Evolutionary conservation across 352 stramenopile species (phyloP).

Genomic region (Pythium oligandrum): DNA sequence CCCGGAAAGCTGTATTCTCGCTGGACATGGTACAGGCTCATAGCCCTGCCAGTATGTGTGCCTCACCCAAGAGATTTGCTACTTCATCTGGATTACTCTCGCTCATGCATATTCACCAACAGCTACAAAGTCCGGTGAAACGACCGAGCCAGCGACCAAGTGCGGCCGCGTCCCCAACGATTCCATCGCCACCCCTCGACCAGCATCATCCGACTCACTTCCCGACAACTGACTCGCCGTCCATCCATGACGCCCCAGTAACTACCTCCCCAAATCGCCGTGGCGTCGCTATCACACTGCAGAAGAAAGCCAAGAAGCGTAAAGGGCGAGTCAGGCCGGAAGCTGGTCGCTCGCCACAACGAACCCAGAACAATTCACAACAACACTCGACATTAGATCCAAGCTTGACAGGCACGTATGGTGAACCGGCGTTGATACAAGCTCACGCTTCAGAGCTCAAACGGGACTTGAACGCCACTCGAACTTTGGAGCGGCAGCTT

Average conservation of each 20-base stretch:
- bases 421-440: conserved; percentile 34
- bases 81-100: conserved; percentile 7
- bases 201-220: too few species aligned
- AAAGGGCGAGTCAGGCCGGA: conserved; percentile 3
- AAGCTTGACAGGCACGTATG: conserved; percentile 18
- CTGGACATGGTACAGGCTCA: conserved; percentile 26
- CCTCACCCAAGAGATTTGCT: conserved; percentile 29
- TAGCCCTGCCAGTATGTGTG: conserved; percentile 32
- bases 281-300: too few species aligned
- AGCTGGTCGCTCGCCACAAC: conserved; percentile 5
- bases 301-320: too few species aligned
- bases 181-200: too few species aligned
- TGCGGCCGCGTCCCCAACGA: background rate
- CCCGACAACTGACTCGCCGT: too few species aligned
- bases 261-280: too few species aligned
- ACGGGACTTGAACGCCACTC: conserved; percentile 33
- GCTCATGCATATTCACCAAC: conserved; percentile 41
- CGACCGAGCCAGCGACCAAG: conserved; percentile 40
- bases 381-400: conserved; percentile 5
- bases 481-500: conserved; percentile 47
- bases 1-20: conserved; percentile 21
- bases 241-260: too few species aligned
- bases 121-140: conserved; percentile 42
- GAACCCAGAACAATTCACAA: conserved; percentile 6
- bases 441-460: conserved; percentile 38